These are phyloP conservation scores for Chytriomyces confervae DNA, from an alignment of 192 early-diverging fungal genomes.

Conservation along the genomic window DNA sequence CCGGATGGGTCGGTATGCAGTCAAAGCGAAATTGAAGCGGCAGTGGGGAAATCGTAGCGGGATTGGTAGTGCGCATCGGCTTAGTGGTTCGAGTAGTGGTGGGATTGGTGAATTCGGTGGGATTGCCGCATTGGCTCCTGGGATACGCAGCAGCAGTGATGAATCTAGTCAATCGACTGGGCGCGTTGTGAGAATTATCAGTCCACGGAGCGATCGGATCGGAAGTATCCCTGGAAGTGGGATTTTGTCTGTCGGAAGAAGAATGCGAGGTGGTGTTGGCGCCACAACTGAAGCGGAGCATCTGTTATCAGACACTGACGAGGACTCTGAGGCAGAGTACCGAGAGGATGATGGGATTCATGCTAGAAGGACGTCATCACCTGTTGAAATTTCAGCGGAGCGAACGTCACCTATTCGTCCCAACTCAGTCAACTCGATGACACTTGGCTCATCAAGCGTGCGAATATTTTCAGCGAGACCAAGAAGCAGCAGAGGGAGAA, in stretches of 20 bases:
- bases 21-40: slow-evolving; percentile 54
- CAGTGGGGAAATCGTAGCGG: slow-evolving; percentile 8
- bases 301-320: not conserved
- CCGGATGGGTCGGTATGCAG: slow-evolving; percentile 60
- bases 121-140: not conserved
- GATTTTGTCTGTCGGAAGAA: not conserved
- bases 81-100: not conserved
- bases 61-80: not conserved
- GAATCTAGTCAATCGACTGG: not conserved
- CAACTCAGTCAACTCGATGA: not conserved
- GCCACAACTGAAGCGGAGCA: not conserved
- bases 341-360: not conserved
- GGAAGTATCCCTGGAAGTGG: not conserved
- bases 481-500: not conserved
- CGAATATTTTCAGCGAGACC: not conserved
- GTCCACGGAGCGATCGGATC: not conserved
- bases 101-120: not conserved
- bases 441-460: not conserved
- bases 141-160: not conserved
- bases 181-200: slow-evolving; percentile 16
- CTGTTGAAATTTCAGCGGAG: not conserved
- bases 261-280: not conserved
- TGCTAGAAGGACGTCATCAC: not conserved
- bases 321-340: not conserved
- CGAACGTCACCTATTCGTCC: not conserved